Evolutionary conservation across 108 stramenopile genomes (phyloP), one percentile per base, ranked within the genome.

Genomic region (Schizochytrium sp.): DNA sequence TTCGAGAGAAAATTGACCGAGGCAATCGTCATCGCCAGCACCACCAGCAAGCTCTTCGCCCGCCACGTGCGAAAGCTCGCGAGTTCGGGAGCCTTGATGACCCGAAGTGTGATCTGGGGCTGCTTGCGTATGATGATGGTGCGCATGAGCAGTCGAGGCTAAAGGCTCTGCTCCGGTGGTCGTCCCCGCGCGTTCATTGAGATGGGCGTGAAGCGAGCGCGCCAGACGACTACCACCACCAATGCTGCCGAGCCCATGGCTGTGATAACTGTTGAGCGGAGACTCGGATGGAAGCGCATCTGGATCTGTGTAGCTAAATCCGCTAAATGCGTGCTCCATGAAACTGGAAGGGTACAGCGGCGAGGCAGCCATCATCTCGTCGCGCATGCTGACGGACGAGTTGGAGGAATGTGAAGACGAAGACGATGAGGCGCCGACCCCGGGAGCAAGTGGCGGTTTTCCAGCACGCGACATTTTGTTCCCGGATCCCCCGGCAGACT

Each of bases 301-400:
- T 21, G 76, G 76, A 23, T 83, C 76, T 12, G 76, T 83, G 76
- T 83, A 83, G 76, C 76, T 83, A 4, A 83, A 83, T 12, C 76
- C 76, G n/a, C 48, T 83, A 28, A 83, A 83, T 6, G 76, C 76
- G n/a, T 45, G 76, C 76, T 83, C 76, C 48, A 83, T 83, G 4
- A 83, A 53, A 34, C 76, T 83, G 10, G 76, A 83, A 6, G 76
- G 48, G 25, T 21, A 53, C 1, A 83, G 76, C 12, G 76, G 76
- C 19, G 76, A 83, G 25, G 51, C 76, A 16, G 76, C 76, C 48
- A 83, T 83, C 76, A 83, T 53, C 48, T 83, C 76, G 45, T 83
- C 76, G 51, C 76, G 48, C 14, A 69, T 69, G 63, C 63, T 69
- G 34, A 69, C 63, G 34, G 63, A 5, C 25, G 55, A 57, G 55